phyloP scores from a whole-genome alignment of 2,329 filamentous ascomycete species.

The Thermomyces lanuginosus region DNA sequence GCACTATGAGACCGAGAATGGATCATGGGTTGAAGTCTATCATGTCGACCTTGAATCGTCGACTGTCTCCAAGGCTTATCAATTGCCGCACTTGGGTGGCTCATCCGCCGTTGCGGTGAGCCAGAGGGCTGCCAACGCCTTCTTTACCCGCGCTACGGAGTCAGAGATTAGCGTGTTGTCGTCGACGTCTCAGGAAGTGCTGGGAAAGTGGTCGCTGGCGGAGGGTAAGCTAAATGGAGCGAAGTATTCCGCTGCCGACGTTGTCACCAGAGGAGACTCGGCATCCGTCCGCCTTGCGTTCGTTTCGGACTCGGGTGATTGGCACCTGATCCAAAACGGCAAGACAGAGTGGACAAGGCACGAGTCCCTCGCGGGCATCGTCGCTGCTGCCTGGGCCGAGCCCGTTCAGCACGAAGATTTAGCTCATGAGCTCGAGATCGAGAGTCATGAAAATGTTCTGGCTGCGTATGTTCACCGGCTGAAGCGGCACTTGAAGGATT shows the following conservation, averaged over 20 bases:
- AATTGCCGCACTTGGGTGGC: constrained; percentile 54
- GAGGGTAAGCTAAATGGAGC: too few species aligned
- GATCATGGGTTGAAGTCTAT: constrained; percentile 72
- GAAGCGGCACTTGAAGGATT: constrained; percentile 61
- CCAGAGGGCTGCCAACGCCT: constrained; percentile 64
- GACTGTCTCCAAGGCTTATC: constrained; percentile 60
- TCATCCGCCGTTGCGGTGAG: constrained; percentile 64
- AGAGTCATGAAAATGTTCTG: constrained; percentile 65
- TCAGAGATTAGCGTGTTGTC: constrained; percentile 59
- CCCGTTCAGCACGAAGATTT: constrained; percentile 57
- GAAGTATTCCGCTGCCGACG: too few species aligned
- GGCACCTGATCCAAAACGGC: constrained; percentile 71
- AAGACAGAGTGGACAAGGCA: constrained; percentile 62
- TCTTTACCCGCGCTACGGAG: constrained; percentile 67
- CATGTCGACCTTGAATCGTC: constrained; percentile 59
- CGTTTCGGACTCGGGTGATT: constrained; percentile 51
- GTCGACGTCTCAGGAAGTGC: constrained; percentile 57
- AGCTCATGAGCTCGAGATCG: constrained; percentile 65
- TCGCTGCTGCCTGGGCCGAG: constrained; percentile 67
- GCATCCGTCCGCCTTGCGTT: constrained; percentile 67
- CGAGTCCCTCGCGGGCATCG: constrained; percentile 66
- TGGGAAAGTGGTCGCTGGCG: constrained; percentile 66
- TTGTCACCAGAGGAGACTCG: constrained; percentile 54
- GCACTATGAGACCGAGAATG: constrained; percentile 52
- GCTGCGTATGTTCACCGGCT: constrained; percentile 79